These are phyloP conservation scores for Inga oerstediana DNA, from an alignment of 306 rosid genomes.

Conservation along the genomic window DNA sequence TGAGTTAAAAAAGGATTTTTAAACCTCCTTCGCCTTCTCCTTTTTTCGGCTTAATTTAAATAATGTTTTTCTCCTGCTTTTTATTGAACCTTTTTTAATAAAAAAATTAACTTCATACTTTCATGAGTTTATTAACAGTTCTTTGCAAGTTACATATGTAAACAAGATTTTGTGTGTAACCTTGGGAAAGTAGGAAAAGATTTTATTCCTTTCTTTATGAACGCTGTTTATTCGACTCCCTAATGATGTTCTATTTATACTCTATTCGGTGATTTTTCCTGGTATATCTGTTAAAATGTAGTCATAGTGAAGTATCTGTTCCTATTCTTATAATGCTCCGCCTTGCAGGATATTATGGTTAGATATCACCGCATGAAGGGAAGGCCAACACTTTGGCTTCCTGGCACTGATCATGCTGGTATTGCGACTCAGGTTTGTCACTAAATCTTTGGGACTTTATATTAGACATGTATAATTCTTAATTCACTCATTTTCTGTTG, in stretches of 20 bases:
- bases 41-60: neutral
- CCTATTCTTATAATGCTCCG: slow-evolving; percentile 23
- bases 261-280: slow-evolving; percentile 1
- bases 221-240: slow-evolving; percentile 13
- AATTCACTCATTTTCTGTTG: slow-evolving; percentile 12
- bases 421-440: slow-evolving; percentile 93
- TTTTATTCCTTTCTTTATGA: slow-evolving; percentile 20
- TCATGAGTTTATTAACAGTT: slow-evolving; percentile 2
- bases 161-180: neutral
- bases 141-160: slow-evolving; percentile 11
- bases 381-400: slow-evolving; percentile 96
- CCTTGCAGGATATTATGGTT: slow-evolving; percentile 89
- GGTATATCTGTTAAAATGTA: slow-evolving; percentile 12
- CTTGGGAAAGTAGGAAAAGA: neutral
- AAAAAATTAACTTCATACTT: neutral
- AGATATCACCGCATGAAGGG: slow-evolving; percentile 97
- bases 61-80: slow-evolving; percentile 6
- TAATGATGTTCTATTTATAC: slow-evolving; percentile 1
- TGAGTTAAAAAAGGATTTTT: slow-evolving; percentile 22
- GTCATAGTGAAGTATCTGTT: neutral
- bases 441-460: slow-evolving; percentile 17
- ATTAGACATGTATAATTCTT: slow-evolving; percentile 2
- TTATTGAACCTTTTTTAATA: slow-evolving; percentile 10
- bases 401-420: slow-evolving; percentile 99
- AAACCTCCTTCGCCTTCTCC: neutral